Percentiles rank a stretch among this genome's conserved stretches.
phyloP scores from a whole-genome alignment of 805 yeast genomes.

The Candida hispaniensis region DNA sequence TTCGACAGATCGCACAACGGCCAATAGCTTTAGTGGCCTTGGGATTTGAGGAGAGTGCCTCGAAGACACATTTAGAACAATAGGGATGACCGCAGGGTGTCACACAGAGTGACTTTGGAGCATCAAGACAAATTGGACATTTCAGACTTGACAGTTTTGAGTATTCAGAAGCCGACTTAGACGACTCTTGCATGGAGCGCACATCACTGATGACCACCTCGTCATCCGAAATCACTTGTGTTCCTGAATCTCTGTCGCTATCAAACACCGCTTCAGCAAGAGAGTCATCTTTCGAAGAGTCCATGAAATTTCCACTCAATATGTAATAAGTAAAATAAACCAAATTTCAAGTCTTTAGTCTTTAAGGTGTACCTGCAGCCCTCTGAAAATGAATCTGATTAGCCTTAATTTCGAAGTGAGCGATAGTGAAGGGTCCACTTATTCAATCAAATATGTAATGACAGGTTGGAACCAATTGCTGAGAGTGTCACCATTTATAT shows the following conservation, averaged over 20 bases:
- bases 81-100: conserved; percentile 33
- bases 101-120: conserved; percentile 26
- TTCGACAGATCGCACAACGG: conserved; percentile 30
- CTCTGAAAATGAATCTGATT: too few species aligned
- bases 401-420: too few species aligned
- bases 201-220: conserved; percentile 17
- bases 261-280: conserved; percentile 17
- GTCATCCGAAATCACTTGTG: conserved; percentile 12
- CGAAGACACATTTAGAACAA: conserved; percentile 29
- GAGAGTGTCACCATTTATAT: neutral
- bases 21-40: conserved; percentile 24
- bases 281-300: conserved; percentile 1
- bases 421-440: too few species aligned
- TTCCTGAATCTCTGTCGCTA: conserved; percentile 2
- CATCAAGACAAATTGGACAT: conserved; percentile 31
- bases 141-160: conserved; percentile 17
- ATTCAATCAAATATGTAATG: too few species aligned
- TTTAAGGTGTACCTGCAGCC: too few species aligned
- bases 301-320: neutral
- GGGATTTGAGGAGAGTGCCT: conserved; percentile 25
- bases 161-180: conserved; percentile 1
- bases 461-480: conserved; percentile 1
- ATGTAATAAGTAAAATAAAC: neutral
- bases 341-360: neutral
- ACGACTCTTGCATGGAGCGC: conserved; percentile 12